Evolutionary conservation across 2,329 filamentous ascomycete genomes (phyloP), one percentile per base, ranked within the genome.

Genomic region (Exophiala dermatitidis): DNA sequence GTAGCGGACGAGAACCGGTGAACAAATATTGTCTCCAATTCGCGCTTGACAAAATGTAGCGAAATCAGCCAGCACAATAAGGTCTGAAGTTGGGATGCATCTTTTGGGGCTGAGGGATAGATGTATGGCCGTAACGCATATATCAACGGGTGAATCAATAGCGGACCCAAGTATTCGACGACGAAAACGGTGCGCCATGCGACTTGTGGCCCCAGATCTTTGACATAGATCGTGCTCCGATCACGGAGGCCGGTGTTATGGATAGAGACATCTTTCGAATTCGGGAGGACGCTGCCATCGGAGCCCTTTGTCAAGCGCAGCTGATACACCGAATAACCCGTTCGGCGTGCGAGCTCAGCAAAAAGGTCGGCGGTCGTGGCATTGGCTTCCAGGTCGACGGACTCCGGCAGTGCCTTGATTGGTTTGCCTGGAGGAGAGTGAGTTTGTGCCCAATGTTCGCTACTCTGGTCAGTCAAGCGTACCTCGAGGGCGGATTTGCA

Each of bases 1-100:
- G 93, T 98, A 65, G 86, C 88, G 58, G 86, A 83, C 52, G 89
- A 91, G 77, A 98, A 98, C 68, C 88, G 89, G 77, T 98, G 93
- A 58, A 98, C 81, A 68, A 93, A 95, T 58, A 95, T 68, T 0
- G 93, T 97, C 75, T 98, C 93, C 61, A 88, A 78, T 75, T 98
- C 93, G 67, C 93, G 90, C 80, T 98, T 98, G 68, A 88, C 62
- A 71, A 96, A 98, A 77, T 98, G 93, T 8, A 86, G 71, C 52
- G 83, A 74, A 64, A 95, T 81, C 68, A 95, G 81, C 56, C 74
- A 73, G 67, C 90, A 85, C 47, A 84, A 79, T 48, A 95, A 76
- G 63, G 79, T 81, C 72, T 98, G 93, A 2, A 75, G 73, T 68
- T 67, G 79, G 74, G 77, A 93, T 65, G 76, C 74, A 40, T 73